Percentiles rank a stretch among this genome's conserved stretches.
phyloP scores from a whole-genome alignment of 2,329 filamentous ascomycete genomes.

The Penicillium sumatraense region DNA sequence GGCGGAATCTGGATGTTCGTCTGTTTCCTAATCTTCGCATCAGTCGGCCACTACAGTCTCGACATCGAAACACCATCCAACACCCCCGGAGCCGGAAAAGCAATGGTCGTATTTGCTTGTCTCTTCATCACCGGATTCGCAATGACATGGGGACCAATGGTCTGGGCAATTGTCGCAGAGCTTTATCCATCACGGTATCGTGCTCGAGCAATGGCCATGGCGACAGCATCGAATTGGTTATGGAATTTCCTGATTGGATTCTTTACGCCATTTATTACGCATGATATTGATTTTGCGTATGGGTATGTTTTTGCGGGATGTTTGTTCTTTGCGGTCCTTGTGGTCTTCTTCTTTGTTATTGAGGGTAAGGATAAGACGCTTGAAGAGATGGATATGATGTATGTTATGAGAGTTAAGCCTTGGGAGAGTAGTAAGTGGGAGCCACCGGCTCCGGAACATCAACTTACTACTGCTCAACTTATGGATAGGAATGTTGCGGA shows the following conservation, averaged over 20 bases:
- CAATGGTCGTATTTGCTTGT: constrained; percentile 72
- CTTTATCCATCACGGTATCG: constrained; percentile 54
- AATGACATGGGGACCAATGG: constrained; percentile 68
- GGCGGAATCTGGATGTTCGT: constrained; percentile 69
- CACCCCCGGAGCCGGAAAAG: constrained; percentile 59
- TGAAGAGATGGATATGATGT: constrained; percentile 78
- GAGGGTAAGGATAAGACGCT: constrained; percentile 71
- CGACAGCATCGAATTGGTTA: constrained; percentile 74
- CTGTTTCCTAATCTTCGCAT: constrained; percentile 69
- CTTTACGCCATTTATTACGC: constrained; percentile 78
- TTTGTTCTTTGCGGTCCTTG: constrained; percentile 64
- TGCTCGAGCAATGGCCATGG: constrained; percentile 76
- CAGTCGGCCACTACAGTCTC: constrained; percentile 55
- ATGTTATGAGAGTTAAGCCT: constrained; percentile 64
- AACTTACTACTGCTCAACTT: constrained; percentile 30
- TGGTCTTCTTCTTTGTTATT: constrained; percentile 75
- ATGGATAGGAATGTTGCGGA: constrained; percentile 28
- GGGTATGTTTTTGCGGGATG: constrained; percentile 78
- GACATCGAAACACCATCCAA: constrained; percentile 44
- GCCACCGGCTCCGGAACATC: constrained; percentile 29
- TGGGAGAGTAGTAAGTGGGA: constrained; percentile 60
- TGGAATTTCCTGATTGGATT: constrained; percentile 76
- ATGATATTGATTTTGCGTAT: constrained; percentile 72
- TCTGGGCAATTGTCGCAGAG: constrained; percentile 54
- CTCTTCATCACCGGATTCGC: constrained; percentile 75